Conservation (phyloP, 768 basidiomycete genomes). For the Tylopilus subfusipes region DNA sequence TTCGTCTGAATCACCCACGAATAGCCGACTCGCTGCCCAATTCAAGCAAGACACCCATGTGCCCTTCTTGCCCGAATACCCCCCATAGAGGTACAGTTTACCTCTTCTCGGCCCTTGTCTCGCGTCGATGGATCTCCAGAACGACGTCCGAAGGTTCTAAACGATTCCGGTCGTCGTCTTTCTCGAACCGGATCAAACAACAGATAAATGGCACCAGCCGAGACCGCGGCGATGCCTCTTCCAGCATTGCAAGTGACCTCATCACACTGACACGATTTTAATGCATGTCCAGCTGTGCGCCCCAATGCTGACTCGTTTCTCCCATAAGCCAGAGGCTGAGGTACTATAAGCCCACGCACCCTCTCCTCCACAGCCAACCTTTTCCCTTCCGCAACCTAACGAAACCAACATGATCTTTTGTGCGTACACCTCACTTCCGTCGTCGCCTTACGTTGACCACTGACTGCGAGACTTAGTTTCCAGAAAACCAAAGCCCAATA, state of each 20-base stretch:
- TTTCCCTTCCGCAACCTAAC: slow-evolving; percentile 12
- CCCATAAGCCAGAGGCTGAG: slow-evolving; percentile 23
- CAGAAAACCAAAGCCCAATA: slow-evolving; percentile 27
- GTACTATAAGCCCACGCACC: slow-evolving; percentile 14
- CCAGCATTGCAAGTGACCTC: slow-evolving; percentile 26
- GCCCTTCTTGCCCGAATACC: slow-evolving; percentile 1
- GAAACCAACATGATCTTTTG: slow-evolving; percentile 26
- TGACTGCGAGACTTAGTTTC: slow-evolving; percentile 19
- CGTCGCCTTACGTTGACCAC: background rate
- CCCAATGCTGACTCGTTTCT: slow-evolving; percentile 15
- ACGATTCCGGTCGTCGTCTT: slow-evolving; percentile 3
- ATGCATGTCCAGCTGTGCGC: slow-evolving; percentile 28
- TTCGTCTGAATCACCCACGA: background rate
- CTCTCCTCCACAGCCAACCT: background rate
- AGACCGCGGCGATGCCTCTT: slow-evolving; percentile 20
- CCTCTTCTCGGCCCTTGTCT: slow-evolving; percentile 2
- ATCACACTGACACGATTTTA: slow-evolving; percentile 30
- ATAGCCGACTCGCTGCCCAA: slow-evolving; percentile 6
- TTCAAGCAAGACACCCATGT: slow-evolving; percentile 3
- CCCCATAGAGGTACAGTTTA: background rate
- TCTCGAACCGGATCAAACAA: slow-evolving; percentile 10
- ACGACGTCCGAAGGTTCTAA: background rate
- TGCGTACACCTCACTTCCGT: slow-evolving; percentile 12
- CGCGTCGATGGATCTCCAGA: background rate
- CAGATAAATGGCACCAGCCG: slow-evolving; percentile 8